A percentile compares a stretch with the other conserved stretches of the same genome.
These are phyloP conservation scores for Mycosphaerella sp. DNA, from an alignment of 2,329 filamentous ascomycete species.

Conservation along the genomic window DNA sequence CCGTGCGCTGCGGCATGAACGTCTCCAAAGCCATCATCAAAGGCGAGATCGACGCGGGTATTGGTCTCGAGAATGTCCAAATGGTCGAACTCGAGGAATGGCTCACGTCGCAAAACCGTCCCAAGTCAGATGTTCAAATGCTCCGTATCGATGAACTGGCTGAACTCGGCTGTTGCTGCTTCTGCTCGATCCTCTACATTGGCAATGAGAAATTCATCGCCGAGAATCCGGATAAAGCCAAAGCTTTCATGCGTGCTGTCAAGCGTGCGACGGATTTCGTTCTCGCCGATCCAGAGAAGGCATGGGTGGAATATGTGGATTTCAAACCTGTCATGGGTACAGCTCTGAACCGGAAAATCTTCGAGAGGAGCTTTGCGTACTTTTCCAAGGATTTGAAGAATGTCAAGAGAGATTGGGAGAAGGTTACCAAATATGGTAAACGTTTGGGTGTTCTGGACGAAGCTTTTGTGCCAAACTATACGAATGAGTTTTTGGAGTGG, in stretches of 20 bases:
- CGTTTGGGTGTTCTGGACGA: conserved; percentile 61
- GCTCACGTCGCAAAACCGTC: conserved; percentile 58
- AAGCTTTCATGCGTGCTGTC: conserved; percentile 63
- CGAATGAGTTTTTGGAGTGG: conserved; percentile 63
- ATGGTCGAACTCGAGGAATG: conserved; percentile 78
- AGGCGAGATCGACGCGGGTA: conserved; percentile 66
- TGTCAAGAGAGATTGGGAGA: conserved; percentile 66
- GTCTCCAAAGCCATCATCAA: conserved; percentile 69
- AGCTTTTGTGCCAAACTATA: conserved; percentile 65
- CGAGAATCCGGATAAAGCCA: conserved; percentile 60
- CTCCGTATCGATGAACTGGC: conserved; percentile 74
- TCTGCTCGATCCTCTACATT: conserved; percentile 76
- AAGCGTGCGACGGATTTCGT: conserved; percentile 71
- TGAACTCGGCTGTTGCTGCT: conserved; percentile 75
- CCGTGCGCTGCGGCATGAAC: conserved; percentile 75
- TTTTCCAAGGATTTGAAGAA: conserved; percentile 71
- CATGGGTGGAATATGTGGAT: conserved; percentile 64
- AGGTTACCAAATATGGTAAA: conserved; percentile 73
- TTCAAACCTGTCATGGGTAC: conserved; percentile 67
- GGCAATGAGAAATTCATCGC: conserved; percentile 65
- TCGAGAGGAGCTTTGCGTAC: conserved; percentile 71
- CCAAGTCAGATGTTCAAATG: conserved; percentile 67
- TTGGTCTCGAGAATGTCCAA: conserved; percentile 74
- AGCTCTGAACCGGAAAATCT: conserved; percentile 68
- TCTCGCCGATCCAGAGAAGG: conserved; percentile 54